These are phyloP conservation scores for Xylaria acuta DNA, from an alignment of 495 filamentous ascomycete species.

Conservation along the genomic window DNA sequence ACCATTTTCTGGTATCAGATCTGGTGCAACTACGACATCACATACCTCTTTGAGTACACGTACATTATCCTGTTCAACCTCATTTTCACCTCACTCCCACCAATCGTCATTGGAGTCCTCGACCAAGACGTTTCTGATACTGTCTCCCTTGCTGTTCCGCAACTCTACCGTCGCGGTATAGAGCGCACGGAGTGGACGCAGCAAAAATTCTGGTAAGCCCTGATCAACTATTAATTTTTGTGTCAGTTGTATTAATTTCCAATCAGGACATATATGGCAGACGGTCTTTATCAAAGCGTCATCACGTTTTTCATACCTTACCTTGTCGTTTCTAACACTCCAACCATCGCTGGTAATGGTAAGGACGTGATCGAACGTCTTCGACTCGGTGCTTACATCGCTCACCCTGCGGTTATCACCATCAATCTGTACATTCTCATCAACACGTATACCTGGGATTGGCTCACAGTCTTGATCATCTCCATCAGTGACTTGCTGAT, in stretches of 20 bases:
- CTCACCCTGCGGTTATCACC: constrained; percentile 75
- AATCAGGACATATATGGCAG: constrained; percentile 87
- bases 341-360: constrained; percentile 71
- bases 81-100: constrained; percentile 93
- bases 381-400: constrained; percentile 84
- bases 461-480: constrained; percentile 85
- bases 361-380: constrained; percentile 74
- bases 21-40: constrained; percentile 92
- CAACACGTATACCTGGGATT: constrained; percentile 98
- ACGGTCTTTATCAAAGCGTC: constrained; percentile 93
- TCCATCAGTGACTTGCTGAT: constrained; percentile 82
- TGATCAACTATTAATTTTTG: not conserved
- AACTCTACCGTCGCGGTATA: constrained; percentile 94
- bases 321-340: constrained; percentile 71
- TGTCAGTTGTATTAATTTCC: constrained; percentile 36
- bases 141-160: constrained; percentile 92
- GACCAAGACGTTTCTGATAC: constrained; percentile 97
- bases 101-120: constrained; percentile 95
- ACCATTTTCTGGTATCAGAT: constrained; percentile 98
- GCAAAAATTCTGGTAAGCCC: constrained; percentile 87
- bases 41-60: constrained; percentile 96
- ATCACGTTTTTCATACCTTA: constrained; percentile 94
- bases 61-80: constrained; percentile 97
- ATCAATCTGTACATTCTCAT: constrained; percentile 95
- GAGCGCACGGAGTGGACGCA: constrained; percentile 98